phyloP scores from a whole-genome alignment of 257 asterid species.

The Solanum microdontum region DNA sequence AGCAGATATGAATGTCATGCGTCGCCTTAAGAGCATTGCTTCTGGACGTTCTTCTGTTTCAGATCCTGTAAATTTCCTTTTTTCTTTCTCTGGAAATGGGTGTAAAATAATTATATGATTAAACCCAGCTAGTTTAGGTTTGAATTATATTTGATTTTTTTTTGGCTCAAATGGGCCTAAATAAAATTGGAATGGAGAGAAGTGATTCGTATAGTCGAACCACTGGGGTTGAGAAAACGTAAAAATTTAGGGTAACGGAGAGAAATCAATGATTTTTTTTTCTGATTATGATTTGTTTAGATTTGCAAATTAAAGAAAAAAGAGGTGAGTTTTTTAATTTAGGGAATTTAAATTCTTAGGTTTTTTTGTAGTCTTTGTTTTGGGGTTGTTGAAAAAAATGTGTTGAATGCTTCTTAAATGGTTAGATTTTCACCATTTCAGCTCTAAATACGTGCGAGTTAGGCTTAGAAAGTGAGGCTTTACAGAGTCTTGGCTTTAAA shows the following conservation, averaged over 20 bases:
- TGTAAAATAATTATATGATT: not conserved
- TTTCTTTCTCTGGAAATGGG: not conserved
- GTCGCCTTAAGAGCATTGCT: conserved; percentile 86
- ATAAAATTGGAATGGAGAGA: not conserved
- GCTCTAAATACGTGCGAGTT: not conserved
- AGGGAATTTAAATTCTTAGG: not conserved
- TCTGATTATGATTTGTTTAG: not conserved
- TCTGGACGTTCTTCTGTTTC: conserved; percentile 73
- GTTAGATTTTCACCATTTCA: not conserved
- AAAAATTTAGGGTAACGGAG: not conserved
- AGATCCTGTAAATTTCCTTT: conserved; percentile 51
- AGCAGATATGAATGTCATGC: conserved; percentile 63
- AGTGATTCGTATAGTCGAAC: not conserved
- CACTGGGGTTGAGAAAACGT: not conserved
- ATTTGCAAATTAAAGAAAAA: not conserved
- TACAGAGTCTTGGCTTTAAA: not conserved
- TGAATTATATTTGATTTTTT: not conserved
- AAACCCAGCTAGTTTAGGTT: not conserved
- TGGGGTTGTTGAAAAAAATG: not conserved
- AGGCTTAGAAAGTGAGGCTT: not conserved
- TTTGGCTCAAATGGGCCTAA: not conserved
- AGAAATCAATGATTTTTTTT: not conserved
- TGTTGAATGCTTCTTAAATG: not conserved
- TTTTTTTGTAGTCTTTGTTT: not conserved
- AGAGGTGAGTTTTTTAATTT: not conserved